Evolutionary conservation across 23 red algal genomes (phyloP).

Genomic region (Pyropia haitanensis): DNA sequence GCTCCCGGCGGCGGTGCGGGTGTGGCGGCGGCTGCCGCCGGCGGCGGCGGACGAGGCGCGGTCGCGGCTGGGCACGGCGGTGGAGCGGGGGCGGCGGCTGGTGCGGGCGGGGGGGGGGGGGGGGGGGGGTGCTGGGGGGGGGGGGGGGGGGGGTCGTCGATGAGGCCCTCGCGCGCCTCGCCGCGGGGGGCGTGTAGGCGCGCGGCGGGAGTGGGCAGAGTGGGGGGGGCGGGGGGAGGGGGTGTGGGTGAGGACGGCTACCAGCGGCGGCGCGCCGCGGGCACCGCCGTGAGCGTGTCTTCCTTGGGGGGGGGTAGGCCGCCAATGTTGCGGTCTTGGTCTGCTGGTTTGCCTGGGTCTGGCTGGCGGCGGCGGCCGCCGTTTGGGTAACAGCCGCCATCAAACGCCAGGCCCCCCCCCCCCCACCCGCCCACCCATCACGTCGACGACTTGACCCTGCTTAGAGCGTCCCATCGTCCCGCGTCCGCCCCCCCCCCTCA

Average conservation of each 20-base stretch:
- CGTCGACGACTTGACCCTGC: too few species aligned
- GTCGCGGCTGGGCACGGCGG: too few species aligned
- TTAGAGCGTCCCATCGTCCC: neutral
- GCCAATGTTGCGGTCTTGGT: neutral
- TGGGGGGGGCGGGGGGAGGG: neutral
- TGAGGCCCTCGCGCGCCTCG: neutral
- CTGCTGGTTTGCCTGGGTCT: too few species aligned
- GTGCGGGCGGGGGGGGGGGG: slow-evolving; percentile 1
- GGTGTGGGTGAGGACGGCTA: neutral
- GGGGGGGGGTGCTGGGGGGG: neutral
- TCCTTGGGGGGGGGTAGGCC: neutral
- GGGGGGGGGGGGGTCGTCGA: neutral
- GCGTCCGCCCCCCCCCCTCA: neutral
- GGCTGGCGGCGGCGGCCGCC: too few species aligned
- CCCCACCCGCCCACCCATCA: too few species aligned
- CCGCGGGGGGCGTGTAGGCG: neutral
- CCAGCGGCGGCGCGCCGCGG: neutral
- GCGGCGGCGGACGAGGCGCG: too few species aligned
- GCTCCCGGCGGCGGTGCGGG: too few species aligned
- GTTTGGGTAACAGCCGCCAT: too few species aligned
- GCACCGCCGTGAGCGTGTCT: neutral
- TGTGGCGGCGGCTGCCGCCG: too few species aligned
- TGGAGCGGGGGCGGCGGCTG: slow-evolving; percentile 2
- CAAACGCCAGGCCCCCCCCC: too few species aligned
- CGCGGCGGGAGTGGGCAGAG: too few species aligned